Percentiles rank a stretch among this genome's conserved stretches.
phyloP scores from a whole-genome alignment of 805 yeast species.

The Suhomyces vadensis region DNA sequence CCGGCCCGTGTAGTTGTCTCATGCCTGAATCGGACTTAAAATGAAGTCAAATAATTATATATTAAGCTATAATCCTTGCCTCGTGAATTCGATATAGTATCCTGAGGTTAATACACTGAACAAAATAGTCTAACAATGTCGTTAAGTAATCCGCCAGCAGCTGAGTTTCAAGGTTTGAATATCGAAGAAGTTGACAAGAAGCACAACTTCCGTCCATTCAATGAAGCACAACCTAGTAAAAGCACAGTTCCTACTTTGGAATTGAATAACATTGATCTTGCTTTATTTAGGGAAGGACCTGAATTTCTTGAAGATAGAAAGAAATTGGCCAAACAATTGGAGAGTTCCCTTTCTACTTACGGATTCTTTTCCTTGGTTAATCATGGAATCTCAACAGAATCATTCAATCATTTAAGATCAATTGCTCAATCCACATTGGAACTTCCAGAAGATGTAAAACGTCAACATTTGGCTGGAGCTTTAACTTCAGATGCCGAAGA shows the following conservation, averaged over 20 bases:
- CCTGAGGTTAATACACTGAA: too few relatives aligned
- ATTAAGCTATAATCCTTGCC: too few relatives aligned
- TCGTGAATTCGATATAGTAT: not conserved
- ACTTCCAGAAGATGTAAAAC: slow-evolving; percentile 41
- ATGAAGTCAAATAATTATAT: not conserved
- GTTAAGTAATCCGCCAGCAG: slow-evolving; percentile 3
- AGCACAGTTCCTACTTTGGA: slow-evolving; percentile 22
- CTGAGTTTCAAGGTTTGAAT: slow-evolving; percentile 5
- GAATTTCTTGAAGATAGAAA: slow-evolving; percentile 30
- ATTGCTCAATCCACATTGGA: slow-evolving; percentile 44
- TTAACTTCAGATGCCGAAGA: slow-evolving; percentile 30
- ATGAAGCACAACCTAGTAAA: slow-evolving; percentile 25
- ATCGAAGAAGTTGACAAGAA: slow-evolving; percentile 18
- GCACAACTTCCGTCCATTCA: slow-evolving; percentile 33
- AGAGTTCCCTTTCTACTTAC: slow-evolving; percentile 39
- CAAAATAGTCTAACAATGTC: too few relatives aligned
- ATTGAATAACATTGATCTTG: slow-evolving; percentile 38
- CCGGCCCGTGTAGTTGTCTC: too few relatives aligned
- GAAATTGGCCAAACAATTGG: slow-evolving; percentile 38
- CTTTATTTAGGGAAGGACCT: slow-evolving; percentile 36
- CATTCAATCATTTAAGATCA: slow-evolving; percentile 36
- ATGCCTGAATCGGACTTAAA: not conserved
- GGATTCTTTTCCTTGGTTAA: slow-evolving; percentile 47
- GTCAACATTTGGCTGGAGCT: slow-evolving; percentile 42
- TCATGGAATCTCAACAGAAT: slow-evolving; percentile 39